Base-by-base conservation (phyloP, 768 basidiomycete genomes). In the Tulasnella sp. region DNA sequence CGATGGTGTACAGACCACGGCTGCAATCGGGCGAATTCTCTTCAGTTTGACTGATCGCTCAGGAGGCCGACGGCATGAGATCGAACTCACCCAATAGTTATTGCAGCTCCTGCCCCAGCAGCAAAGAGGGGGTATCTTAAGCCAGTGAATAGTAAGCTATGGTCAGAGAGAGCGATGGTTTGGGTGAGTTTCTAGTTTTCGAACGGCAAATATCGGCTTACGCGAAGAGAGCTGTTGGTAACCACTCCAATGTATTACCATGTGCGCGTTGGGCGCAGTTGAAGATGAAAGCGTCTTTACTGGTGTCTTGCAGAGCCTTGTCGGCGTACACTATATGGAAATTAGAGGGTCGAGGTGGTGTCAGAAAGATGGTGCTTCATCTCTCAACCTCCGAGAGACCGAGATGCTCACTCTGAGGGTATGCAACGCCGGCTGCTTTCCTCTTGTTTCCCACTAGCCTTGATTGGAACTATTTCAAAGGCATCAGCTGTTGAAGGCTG, bases 241-340 rank as follows among this genome's bases (percentile, higher is more conserved):
- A 25, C 25, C 58, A 68, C 37, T 76, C 75, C 36, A 76, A 68
- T n/a, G 75, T 76, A 36, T 76, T 76, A 5, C 38, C n/a, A 37
- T 76, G 64, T 36, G 75, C 67, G 31, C 75, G 67, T 31, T 76
- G 75, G 45, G 75, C 67, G 36, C 75, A 76, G 39, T 76, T 76
- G n/a, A 76, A 76, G 1, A 14, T 19, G 58, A 74, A 67, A 25
- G 73, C 73, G 5, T 45, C 52, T 36, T 45, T 45, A 34, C 38
- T 64, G 36, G 73, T 52, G 3, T 74, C 73, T 54, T 74, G 73
- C 38, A 64, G 45, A 22, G 22, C 64, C 19, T 76, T 76, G 8
- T 68, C 64, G 40, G 75, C 75, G 49, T 76, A 76, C 37, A 70
- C 75, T 76, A 14, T n/a, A n/a, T n/a, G 14, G 2, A 22, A 38